A percentile compares a stretch with the other conserved stretches of the same genome.
These are phyloP conservation scores for Exophiala alcalophila DNA, from an alignment of 2,329 filamentous ascomycete genomes.

Conservation along the genomic window DNA sequence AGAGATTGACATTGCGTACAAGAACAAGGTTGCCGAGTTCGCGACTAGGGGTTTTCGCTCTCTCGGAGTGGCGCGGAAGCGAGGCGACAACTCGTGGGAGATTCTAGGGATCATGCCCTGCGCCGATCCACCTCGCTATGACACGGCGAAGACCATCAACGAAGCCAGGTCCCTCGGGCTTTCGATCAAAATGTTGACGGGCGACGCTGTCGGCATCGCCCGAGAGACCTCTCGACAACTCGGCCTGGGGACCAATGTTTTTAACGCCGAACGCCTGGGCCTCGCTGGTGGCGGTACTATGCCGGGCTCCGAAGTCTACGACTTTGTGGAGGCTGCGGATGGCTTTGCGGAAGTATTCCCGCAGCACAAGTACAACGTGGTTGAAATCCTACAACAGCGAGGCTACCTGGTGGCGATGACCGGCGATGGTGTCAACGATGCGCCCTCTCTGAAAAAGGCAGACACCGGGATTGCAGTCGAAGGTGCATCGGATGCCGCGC, in stretches of 20 bases:
- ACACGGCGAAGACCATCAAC: slow-evolving; percentile 84
- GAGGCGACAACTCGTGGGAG: slow-evolving; percentile 77
- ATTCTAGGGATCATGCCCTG: slow-evolving; percentile 95
- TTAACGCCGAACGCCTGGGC: slow-evolving; percentile 89
- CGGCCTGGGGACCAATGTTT: slow-evolving; percentile 87
- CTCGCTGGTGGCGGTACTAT: slow-evolving; percentile 81
- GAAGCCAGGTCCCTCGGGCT: slow-evolving; percentile 85
- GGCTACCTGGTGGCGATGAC: slow-evolving; percentile 95
- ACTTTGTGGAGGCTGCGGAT: slow-evolving; percentile 93
- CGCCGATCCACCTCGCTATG: slow-evolving; percentile 85
- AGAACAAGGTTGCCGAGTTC: slow-evolving; percentile 89
- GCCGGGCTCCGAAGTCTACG: slow-evolving; percentile 89
- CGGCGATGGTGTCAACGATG: slow-evolving; percentile 93
- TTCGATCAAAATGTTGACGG: slow-evolving; percentile 94
- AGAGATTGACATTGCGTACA: slow-evolving; percentile 76
- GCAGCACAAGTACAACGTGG: slow-evolving; percentile 92
- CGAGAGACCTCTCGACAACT: slow-evolving; percentile 88
- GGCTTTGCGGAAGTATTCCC: slow-evolving; percentile 94
- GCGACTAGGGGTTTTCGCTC: slow-evolving; percentile 91
- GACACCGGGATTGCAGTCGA: slow-evolving; percentile 94
- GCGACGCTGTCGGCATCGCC: slow-evolving; percentile 89
- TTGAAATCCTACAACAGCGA: slow-evolving; percentile 90
- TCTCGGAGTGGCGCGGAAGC: slow-evolving; percentile 88
- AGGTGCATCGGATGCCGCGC: slow-evolving; percentile 85
- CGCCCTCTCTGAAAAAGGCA: slow-evolving; percentile 89